These are phyloP conservation scores for Brassica juncea DNA, from an alignment of 345 rosid species.

Conservation along the genomic window DNA sequence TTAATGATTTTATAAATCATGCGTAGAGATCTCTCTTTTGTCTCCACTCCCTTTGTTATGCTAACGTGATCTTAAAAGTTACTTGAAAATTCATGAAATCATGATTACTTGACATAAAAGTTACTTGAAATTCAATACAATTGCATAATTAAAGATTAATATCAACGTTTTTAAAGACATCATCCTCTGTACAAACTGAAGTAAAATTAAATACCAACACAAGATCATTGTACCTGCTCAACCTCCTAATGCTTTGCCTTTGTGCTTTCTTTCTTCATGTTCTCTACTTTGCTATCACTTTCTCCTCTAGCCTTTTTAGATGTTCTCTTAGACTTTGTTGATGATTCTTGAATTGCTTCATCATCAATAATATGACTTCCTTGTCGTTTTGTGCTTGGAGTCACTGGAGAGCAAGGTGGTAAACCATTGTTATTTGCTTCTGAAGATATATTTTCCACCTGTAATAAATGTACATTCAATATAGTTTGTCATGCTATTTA, in stretches of 20 bases:
- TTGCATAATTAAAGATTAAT: too few relatives aligned
- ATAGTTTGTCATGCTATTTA: not conserved
- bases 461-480: too few relatives aligned
- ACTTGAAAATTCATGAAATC: too few relatives aligned
- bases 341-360: not conserved
- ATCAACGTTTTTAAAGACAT: too few relatives aligned
- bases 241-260: too few relatives aligned
- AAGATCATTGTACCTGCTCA: too few relatives aligned
- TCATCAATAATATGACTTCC: not conserved
- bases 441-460: not conserved
- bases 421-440: not conserved
- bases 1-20: not conserved
- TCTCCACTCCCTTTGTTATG: not conserved
- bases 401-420: not conserved
- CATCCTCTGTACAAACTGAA: too few relatives aligned
- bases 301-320: not conserved
- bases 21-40: not conserved
- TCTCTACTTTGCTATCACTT: not conserved
- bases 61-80: conserved; percentile 13
- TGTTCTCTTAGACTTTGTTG: not conserved
- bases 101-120: too few relatives aligned
- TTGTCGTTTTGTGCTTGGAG: not conserved
- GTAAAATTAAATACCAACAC: too few relatives aligned
- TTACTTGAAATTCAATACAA: too few relatives aligned
- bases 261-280: too few relatives aligned